These are phyloP conservation scores for Aspergillus udagawae DNA, from an alignment of 2,329 filamentous ascomycete species.

Conservation along the genomic window DNA sequence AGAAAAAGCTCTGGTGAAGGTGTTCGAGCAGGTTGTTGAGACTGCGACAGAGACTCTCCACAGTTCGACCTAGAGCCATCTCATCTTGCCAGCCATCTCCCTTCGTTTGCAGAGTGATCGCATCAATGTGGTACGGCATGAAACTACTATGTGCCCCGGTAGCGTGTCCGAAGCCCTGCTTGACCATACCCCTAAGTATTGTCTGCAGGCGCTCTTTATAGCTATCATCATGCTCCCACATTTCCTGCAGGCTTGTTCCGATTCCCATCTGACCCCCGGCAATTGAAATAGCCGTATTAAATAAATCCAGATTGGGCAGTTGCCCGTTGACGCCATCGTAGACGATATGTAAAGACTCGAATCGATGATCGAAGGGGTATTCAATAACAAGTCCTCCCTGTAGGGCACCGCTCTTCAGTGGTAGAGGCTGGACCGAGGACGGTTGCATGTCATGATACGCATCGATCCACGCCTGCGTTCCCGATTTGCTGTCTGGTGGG, in stretches of 20 bases:
- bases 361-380: constrained; percentile 78
- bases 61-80: constrained; percentile 84
- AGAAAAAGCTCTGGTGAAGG: constrained; percentile 98
- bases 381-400: constrained; percentile 93
- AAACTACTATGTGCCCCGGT: constrained; percentile 92
- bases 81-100: constrained; percentile 96
- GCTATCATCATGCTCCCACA: constrained; percentile 70
- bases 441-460: constrained; percentile 92
- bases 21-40: constrained; percentile 96
- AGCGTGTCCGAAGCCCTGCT: constrained; percentile 82
- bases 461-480: constrained; percentile 94
- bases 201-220: constrained; percentile 81
- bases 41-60: constrained; percentile 88
- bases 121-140: constrained; percentile 96
- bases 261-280: constrained; percentile 91
- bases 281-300: constrained; percentile 89
- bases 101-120: constrained; percentile 85
- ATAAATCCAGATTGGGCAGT: constrained; percentile 88
- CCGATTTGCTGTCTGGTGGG: constrained; percentile 81
- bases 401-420: constrained; percentile 86
- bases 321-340: constrained; percentile 97
- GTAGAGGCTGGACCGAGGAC: constrained; percentile 65
- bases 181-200: constrained; percentile 88
- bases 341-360: constrained; percentile 82
- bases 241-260: constrained; percentile 75